Evolutionary conservation across 2,329 filamentous ascomycete genomes (phyloP), one percentile per base, ranked within the genome.

Genomic region (Fusarium fracticaudum): DNA sequence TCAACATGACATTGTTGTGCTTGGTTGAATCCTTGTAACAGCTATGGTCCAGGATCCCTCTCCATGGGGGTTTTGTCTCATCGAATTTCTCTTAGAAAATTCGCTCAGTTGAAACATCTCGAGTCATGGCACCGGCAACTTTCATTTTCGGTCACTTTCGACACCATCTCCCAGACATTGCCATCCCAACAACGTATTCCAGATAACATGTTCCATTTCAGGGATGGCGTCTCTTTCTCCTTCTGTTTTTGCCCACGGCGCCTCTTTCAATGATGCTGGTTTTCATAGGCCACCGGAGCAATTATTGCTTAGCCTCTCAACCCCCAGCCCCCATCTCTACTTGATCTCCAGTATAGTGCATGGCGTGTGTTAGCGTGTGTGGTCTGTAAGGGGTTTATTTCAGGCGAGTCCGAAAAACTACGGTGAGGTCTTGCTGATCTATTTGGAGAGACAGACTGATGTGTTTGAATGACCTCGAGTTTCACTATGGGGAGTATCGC

Each of bases 81-180:
- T 35, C 24, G 41, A 50, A 22, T 15, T 58, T 29, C 22, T 38
- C 29, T 29, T 38, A 8, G 45, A 31, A 59, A 57, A 57, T 40
- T 55, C 50, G 45, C 64, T 69, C 61, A 70, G 35, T 59, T 47
- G 47, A 65, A 50, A 53, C 41, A 59, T 59, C n/a, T 24, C 48
- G 48, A 75, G 72, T 70, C 72, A 75, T 75, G 60, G 24, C 40
- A 43, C 44, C 29, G 40, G 24, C 35, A 64, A 63, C 40, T 48
- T 44, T 51, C 60, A 37, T 58, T 67, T 37, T 70, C 61, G 17
- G 41, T 24, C 24, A n/a, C 31, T 41, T 20, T 53, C 24, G 60
- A 41, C 29, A 60, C 40, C 60, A 58, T 70, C 33, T 26, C 45
- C 35, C 44, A 38, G 44, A 61, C 45, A 45, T 60, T 45, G 54